Base-by-base conservation (phyloP, 495 filamentous ascomycete species). In the Daldinia loculata region DNA sequence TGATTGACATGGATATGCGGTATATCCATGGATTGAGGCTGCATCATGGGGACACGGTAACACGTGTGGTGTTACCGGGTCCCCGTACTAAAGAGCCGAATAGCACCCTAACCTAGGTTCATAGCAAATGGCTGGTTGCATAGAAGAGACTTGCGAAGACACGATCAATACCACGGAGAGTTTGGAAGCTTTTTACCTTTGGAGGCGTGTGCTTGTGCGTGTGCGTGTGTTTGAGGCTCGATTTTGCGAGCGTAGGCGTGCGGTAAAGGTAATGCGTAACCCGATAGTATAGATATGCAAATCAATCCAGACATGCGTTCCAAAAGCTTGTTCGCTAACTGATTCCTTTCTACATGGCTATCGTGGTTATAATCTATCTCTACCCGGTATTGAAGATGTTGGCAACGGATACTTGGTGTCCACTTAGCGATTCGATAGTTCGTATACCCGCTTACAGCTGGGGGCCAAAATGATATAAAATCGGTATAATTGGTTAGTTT, bases 101-200 rank as follows among this genome's bases (percentile, higher is more conserved):
- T 41, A 57, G 56, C 4, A 41, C 60, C 53, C 63, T 34, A 34
- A 34, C 32, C 32, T 66, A 61, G 61, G 39, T 68, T 68, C 64
- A 68, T 72, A 56, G 50, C 64, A 68, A 48, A 59, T 61, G 60
- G 43, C 61, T 62, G 38, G 61, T 72, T 72, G 70, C 70, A 72
- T 72, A 72, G 70, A 72, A 45, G 61, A 61, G 56, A 34, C 43
- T 39, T 43, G 57, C 56, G 51, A 58, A 52, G 68, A 59, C 45
- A 66, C 38, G 61, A 63, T 67, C 34, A 65, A 66, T 56, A 65
- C 66, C 61, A 61, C 32, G 65, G 34, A 57, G 65, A 61, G 61
- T 59, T 64, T 57, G 61, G 63, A 60, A 63, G 58, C 36, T 58
- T 58, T 58, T 57, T 43, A 36, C 8, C 19, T 45, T 55, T 57